Base-by-base conservation (phyloP, 306 rosid genomes). In the Quercus mongolica region DNA sequence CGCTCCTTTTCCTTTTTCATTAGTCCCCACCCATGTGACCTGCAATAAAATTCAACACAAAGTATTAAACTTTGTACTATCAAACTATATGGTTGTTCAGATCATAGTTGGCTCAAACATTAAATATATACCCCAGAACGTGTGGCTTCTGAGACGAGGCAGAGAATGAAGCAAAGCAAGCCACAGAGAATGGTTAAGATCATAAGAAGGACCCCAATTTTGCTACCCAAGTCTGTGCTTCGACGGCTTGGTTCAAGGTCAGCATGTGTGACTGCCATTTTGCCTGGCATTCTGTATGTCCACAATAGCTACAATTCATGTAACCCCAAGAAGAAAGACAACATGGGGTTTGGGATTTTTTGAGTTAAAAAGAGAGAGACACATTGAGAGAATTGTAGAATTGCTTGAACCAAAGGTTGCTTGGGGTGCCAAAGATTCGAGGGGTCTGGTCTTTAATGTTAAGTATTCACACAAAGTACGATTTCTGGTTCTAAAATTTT, bases 341-440 rank as follows among this genome's bases (percentile, higher is more conserved):
- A 56, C 41, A 65, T n/a, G 67, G 18, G 28, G 62, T 21, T 82
- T 23, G 65, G 71, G 75, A 71, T 75, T n/a, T 65, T 67, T 63
- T 72, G 23, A 21, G 51, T 76, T 73, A 71, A 85, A 74, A 62
- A 19, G 76, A 79, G 58, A 62, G 31, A 59, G 76, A 77, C 67
- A 63, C 20, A 26, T 13, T 5, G 41, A 78, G 79, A 80, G 83
- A 82, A 84, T 85, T 83, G 19, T 5, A 83, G 94, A 87, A 91
- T 96, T 78, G 89, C 96, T 96, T 91, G 94, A 82, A 86, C 80
- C 89, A 87, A 96, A 88, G 97, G 94, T 96, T 91, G 91, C 98
- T 90, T 93, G 78, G 88, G 77, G 88, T 49, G 86, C 75, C 70
- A 85, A 82, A 87, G 89, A 96, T 96, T 91, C 98, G 14, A 49